These are phyloP conservation scores for Pseudogymnoascus sp. DNA, from an alignment of 2,329 filamentous ascomycete genomes.

Conservation along the genomic window DNA sequence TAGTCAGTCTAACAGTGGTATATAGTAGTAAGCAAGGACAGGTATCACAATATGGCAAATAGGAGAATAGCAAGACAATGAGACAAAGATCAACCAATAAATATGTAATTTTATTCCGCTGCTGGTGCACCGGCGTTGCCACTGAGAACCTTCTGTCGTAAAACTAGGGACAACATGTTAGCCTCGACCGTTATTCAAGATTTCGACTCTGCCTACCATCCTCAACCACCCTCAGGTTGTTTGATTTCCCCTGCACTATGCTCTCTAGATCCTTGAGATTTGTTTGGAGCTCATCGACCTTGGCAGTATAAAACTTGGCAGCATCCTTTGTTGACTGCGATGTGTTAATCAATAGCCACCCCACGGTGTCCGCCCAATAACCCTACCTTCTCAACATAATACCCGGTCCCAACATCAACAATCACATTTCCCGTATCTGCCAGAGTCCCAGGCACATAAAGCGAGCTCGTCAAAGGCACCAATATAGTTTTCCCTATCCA, in stretches of 20 bases:
- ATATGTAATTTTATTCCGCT: slow-evolving; percentile 16
- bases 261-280: slow-evolving; percentile 61
- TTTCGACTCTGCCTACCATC: slow-evolving; percentile 52
- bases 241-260: slow-evolving; percentile 66
- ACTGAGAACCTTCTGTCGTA: slow-evolving; percentile 43
- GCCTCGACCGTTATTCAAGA: neutral
- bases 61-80: neutral
- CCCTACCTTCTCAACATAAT: slow-evolving; percentile 81
- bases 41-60: neutral
- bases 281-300: slow-evolving; percentile 55
- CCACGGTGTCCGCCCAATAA: neutral
- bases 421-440: slow-evolving; percentile 68
- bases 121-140: slow-evolving; percentile 31
- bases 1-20: slow-evolving; percentile 7
- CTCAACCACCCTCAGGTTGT: slow-evolving; percentile 78
- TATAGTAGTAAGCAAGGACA: slow-evolving; percentile 5
- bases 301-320: slow-evolving; percentile 56
- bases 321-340: slow-evolving; percentile 47
- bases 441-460: slow-evolving; percentile 83
- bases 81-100: slow-evolving; percentile 8
- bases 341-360: neutral
- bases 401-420: slow-evolving; percentile 89
- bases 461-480: slow-evolving; percentile 87
- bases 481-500: slow-evolving; percentile 52
- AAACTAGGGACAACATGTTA: slow-evolving; percentile 30